phyloP scores from a whole-genome alignment of 177 flowering plant genomes.

The Vitis hybrid region DNA sequence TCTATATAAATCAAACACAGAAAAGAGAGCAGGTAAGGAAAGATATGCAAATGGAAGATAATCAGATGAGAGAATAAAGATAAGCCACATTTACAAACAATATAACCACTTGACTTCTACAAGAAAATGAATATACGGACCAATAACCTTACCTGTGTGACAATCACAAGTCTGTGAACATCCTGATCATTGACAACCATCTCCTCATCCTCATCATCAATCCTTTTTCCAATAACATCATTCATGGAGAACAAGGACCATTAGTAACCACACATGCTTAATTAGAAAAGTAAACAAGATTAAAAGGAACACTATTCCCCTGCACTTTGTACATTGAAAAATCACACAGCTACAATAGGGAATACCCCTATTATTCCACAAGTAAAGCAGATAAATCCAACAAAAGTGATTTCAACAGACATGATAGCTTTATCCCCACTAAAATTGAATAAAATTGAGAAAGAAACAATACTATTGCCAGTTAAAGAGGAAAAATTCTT shows the following conservation, averaged over 20 bases:
- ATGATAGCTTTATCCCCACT: too few species aligned
- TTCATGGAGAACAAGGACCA: slow-evolving; percentile 8
- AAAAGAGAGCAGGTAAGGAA: background rate
- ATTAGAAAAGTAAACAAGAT: background rate
- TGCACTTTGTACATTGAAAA: background rate
- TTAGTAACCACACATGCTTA: background rate
- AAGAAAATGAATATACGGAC: background rate
- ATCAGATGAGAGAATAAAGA: background rate
- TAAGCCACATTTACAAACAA: background rate
- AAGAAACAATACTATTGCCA: too few species aligned
- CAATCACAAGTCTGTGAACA: slow-evolving; percentile 88
- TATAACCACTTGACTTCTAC: background rate
- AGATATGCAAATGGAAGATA: background rate
- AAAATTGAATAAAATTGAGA: too few species aligned
- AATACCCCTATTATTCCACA: background rate
- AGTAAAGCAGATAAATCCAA: too few species aligned
- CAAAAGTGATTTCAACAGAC: too few species aligned
- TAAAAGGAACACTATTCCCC: background rate
- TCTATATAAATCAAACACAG: background rate
- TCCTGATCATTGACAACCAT: slow-evolving; percentile 65
- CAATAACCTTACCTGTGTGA: slow-evolving; percentile 68
- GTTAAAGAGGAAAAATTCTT: too few species aligned
- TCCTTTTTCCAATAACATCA: slow-evolving; percentile 28
- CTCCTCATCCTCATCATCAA: slow-evolving; percentile 85
- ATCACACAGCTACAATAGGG: background rate